Evolutionary conservation across 2,329 filamentous ascomycete species (phyloP).

Genomic region (Fusarium sp.): DNA sequence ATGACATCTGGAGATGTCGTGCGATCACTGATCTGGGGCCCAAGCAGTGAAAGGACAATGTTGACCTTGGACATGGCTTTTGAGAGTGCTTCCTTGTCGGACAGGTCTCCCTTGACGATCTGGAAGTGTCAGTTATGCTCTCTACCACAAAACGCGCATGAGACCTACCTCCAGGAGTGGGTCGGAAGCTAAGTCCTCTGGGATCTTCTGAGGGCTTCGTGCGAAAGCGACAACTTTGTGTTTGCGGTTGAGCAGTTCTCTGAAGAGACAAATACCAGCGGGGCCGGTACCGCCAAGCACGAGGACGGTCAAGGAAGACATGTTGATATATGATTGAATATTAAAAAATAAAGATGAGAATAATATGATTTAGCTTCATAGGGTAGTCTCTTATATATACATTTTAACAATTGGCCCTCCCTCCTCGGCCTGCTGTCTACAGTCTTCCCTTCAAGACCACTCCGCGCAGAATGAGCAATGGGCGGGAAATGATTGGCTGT

Average conservation of each 20-base stretch:
- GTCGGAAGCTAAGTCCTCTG: background rate
- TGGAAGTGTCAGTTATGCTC: background rate
- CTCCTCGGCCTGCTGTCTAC: too few species aligned
- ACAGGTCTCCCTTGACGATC: background rate
- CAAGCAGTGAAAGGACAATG: slow-evolving; percentile 19
- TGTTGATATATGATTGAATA: too few species aligned
- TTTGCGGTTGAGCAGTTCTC: slow-evolving; percentile 41
- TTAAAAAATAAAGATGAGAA: too few species aligned
- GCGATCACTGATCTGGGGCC: background rate
- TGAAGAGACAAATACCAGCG: slow-evolving; percentile 42
- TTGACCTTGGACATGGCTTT: slow-evolving; percentile 1
- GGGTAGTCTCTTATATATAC: too few species aligned
- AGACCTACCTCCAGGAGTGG: slow-evolving; percentile 3
- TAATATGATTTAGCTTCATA: too few species aligned
- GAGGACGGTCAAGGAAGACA: slow-evolving; percentile 4
- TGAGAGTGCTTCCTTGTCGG: background rate
- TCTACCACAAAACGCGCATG: accelerated
- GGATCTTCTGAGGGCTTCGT: slow-evolving; percentile 16
- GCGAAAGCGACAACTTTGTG: slow-evolving; percentile 36
- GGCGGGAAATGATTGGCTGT: too few species aligned
- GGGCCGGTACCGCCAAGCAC: slow-evolving; percentile 46
- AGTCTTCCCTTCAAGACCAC: too few species aligned
- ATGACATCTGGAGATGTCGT: background rate
- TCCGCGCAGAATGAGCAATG: too few species aligned
- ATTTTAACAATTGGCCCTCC: too few species aligned